Evolutionary conservation across 164 flowering plant genomes (phyloP).

Genomic region (Malania oleifera): DNA sequence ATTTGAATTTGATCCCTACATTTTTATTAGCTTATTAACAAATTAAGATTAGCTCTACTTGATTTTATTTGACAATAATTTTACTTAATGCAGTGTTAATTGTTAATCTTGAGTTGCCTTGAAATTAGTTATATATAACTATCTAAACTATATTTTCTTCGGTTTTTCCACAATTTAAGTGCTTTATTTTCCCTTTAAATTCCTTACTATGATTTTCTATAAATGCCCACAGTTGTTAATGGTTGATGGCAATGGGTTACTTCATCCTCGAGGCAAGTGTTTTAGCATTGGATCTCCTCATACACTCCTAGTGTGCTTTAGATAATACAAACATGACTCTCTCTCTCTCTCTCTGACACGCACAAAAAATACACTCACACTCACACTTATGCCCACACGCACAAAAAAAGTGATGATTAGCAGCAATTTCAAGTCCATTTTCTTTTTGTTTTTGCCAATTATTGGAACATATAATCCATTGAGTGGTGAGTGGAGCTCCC

Average conservation of each 20-base stretch:
- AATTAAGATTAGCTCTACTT: too few species aligned
- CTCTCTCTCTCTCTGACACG: neutral
- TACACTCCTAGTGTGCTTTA: neutral
- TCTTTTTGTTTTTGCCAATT: too few species aligned
- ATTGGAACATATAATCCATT: too few species aligned
- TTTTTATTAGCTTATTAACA: too few species aligned
- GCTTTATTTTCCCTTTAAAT: neutral
- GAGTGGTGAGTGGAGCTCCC: too few species aligned
- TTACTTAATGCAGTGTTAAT: neutral
- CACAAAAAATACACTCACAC: too few species aligned
- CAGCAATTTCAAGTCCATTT: too few species aligned
- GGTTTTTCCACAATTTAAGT: neutral
- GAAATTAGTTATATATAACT: too few species aligned
- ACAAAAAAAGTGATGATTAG: too few species aligned
- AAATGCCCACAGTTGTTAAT: slow-evolving; percentile 48
- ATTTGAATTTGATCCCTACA: neutral
- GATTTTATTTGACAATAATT: neutral
- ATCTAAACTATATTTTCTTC: neutral
- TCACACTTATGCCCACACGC: too few species aligned
- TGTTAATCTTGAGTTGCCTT: neutral
- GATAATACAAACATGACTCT: neutral
- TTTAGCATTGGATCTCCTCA: neutral
- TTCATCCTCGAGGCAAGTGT: slow-evolving; percentile 89
- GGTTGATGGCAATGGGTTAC: slow-evolving; percentile 94
- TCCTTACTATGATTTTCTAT: neutral